Evolutionary conservation across 805 yeast species (phyloP).

Genomic region (Yamadazyma sp.): DNA sequence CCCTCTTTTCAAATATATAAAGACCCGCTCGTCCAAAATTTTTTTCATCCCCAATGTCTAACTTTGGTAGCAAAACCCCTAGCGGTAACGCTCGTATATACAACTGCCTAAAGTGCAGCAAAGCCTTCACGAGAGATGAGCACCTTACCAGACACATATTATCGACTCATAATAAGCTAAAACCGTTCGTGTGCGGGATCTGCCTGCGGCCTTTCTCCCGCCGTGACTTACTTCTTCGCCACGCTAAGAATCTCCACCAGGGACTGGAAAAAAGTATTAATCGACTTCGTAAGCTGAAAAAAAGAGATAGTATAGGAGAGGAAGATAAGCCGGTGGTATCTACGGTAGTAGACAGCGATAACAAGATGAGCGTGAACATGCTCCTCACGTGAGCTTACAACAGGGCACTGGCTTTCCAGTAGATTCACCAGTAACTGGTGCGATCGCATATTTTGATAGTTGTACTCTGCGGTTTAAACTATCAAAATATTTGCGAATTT

Average conservation of each 20-base stretch:
- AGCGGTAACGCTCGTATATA: constrained; percentile 45
- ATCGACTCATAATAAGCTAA: constrained; percentile 44
- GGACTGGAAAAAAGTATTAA: constrained; percentile 45
- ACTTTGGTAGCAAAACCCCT: constrained; percentile 43
- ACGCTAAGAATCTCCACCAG: constrained; percentile 45
- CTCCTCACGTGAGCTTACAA: constrained; percentile 36
- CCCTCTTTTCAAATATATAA: constrained; percentile 11
- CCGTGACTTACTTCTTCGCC: constrained; percentile 43
- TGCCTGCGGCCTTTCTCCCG: constrained; percentile 44
- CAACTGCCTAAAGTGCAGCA: constrained; percentile 40
- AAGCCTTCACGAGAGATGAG: constrained; percentile 49
- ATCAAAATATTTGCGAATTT: too few species aligned
- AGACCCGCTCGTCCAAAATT: background rate
- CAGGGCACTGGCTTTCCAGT: too few species aligned
- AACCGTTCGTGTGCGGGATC: constrained; percentile 46
- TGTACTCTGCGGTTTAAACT: too few species aligned
- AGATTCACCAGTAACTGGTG: too few species aligned
- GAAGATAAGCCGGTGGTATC: background rate
- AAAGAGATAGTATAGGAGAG: constrained; percentile 10
- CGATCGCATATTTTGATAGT: too few species aligned
- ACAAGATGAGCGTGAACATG: constrained; percentile 45
- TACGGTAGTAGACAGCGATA: constrained; percentile 7
- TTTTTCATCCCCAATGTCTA: constrained; percentile 12
- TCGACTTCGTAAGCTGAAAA: constrained; percentile 40
- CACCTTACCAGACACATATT: constrained; percentile 43